Conservation (phyloP, 2,329 filamentous ascomycete species). For the Fusarium scirpi region DNA sequence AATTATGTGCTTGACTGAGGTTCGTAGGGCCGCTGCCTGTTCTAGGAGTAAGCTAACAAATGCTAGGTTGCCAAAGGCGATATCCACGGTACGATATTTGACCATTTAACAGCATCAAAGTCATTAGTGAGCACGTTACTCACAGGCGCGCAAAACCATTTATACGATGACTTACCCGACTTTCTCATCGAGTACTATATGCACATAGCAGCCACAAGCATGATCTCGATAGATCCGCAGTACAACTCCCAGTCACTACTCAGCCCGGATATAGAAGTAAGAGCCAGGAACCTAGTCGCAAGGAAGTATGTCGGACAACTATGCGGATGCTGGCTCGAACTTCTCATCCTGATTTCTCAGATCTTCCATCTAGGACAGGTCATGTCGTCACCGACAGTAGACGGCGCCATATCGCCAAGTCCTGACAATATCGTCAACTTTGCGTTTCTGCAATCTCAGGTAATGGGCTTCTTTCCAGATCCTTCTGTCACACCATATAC, state of each 20-base stretch:
- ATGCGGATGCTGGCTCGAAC: constrained; percentile 56
- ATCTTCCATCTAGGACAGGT: constrained; percentile 58
- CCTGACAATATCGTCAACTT: constrained; percentile 59
- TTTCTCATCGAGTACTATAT: constrained; percentile 63
- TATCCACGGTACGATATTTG: constrained; percentile 59
- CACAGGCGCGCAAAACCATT: constrained; percentile 47
- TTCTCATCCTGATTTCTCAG: constrained; percentile 53
- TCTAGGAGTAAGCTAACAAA: constrained; percentile 14
- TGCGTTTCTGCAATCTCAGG: constrained; percentile 56
- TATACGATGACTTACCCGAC: constrained; percentile 55
- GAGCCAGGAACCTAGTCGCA: constrained; percentile 47
- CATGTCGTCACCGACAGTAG: constrained; percentile 52
- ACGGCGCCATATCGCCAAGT: constrained; percentile 47
- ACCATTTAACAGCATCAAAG: constrained; percentile 59
- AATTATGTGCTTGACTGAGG: constrained; percentile 61
- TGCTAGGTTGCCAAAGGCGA: constrained; percentile 56
- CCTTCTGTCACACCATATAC: constrained; percentile 52
- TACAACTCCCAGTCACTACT: constrained; percentile 49
- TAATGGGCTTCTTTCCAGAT: constrained; percentile 56
- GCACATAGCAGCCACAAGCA: constrained; percentile 60
- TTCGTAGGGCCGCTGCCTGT: constrained; percentile 35
- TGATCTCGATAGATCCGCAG: constrained; percentile 58
- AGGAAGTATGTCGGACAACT: constrained; percentile 53
- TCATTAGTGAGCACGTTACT: constrained; percentile 56
- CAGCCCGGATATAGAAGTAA: constrained; percentile 48